phyloP scores from a whole-genome alignment of 2,329 filamentous ascomycete species.

The Dothistroma pini region DNA sequence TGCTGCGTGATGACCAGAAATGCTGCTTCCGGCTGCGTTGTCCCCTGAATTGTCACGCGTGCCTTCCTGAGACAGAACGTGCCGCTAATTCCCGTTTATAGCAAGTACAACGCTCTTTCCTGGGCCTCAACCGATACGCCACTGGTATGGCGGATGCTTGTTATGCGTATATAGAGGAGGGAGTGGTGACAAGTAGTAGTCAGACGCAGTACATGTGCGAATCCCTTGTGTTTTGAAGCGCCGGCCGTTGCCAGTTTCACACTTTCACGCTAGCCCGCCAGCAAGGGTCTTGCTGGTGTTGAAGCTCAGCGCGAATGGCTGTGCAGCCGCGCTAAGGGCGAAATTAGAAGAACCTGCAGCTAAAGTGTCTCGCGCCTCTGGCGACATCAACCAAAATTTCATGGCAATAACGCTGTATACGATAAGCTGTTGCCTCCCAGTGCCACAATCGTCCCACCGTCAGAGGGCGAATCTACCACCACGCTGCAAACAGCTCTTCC shows the following conservation, averaged over 20 bases:
- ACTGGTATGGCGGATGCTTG: neutral
- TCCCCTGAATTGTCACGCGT: constrained; percentile 7
- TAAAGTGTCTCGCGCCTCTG: neutral
- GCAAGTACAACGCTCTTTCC: neutral
- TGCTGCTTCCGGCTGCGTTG: neutral
- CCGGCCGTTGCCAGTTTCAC: neutral
- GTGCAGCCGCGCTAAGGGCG: neutral
- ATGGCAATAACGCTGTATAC: neutral
- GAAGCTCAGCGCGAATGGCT: neutral
- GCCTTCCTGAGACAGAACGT: constrained; percentile 8
- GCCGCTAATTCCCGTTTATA: neutral
- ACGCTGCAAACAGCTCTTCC: neutral
- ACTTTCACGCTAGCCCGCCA: neutral
- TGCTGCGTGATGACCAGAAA: constrained; percentile 1
- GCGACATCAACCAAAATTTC: neutral
- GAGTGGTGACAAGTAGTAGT: neutral
- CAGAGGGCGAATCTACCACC: neutral
- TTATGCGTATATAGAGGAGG: neutral
- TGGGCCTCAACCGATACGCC: neutral
- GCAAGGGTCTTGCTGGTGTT: neutral
- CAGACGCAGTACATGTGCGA: neutral
- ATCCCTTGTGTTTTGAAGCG: neutral
- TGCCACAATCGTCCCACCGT: neutral
- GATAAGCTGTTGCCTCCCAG: neutral
- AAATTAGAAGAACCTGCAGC: neutral